Evolutionary conservation across 78 protist genomes (phyloP).

Genomic region (Chrysochromulina parva): DNA sequence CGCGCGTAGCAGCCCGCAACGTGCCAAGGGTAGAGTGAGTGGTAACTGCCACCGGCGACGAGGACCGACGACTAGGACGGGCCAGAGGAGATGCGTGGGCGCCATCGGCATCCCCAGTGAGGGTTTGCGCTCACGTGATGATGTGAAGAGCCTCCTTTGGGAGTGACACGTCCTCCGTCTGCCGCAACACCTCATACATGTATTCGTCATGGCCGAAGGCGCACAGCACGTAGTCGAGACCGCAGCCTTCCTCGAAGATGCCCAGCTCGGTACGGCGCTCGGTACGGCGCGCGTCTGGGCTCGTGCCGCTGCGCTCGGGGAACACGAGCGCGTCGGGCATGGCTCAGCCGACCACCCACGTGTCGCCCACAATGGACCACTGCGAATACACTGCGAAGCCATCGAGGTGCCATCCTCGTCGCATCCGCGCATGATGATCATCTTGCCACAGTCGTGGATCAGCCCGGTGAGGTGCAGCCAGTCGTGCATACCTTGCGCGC

Average conservation of each 20-base stretch:
- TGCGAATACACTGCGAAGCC: slow-evolving; percentile 73
- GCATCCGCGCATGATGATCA: slow-evolving; percentile 21
- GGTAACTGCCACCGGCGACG: too few relatives aligned
- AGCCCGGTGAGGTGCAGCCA: slow-evolving; percentile 87
- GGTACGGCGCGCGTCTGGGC: slow-evolving; percentile 65
- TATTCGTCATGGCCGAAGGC: slow-evolving; percentile 88
- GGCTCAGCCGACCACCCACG: slow-evolving; percentile 83
- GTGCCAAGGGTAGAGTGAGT: slow-evolving; percentile 91
- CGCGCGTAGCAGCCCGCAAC: slow-evolving; percentile 59
- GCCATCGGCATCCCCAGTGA: too few relatives aligned
- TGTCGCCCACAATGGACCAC: slow-evolving; percentile 89
- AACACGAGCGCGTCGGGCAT: slow-evolving; percentile 60
- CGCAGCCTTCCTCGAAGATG: slow-evolving; percentile 67
- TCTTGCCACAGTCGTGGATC: slow-evolving; percentile 87
- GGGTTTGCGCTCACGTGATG: too few relatives aligned
- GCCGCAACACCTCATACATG: not conserved
- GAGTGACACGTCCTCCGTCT: slow-evolving; percentile 49
- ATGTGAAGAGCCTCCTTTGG: slow-evolving; percentile 77
- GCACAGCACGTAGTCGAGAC: slow-evolving; percentile 76
- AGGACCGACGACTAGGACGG: too few relatives aligned
- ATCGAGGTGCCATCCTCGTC: slow-evolving; percentile 12
- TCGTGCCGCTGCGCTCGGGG: slow-evolving; percentile 50
- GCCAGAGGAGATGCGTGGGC: too few relatives aligned
- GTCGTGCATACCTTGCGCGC: slow-evolving; percentile 56
- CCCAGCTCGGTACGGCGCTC: slow-evolving; percentile 67